Evolutionary conservation across 2,329 filamentous ascomycete genomes (phyloP).

Genomic region (Botryotinia convoluta): DNA sequence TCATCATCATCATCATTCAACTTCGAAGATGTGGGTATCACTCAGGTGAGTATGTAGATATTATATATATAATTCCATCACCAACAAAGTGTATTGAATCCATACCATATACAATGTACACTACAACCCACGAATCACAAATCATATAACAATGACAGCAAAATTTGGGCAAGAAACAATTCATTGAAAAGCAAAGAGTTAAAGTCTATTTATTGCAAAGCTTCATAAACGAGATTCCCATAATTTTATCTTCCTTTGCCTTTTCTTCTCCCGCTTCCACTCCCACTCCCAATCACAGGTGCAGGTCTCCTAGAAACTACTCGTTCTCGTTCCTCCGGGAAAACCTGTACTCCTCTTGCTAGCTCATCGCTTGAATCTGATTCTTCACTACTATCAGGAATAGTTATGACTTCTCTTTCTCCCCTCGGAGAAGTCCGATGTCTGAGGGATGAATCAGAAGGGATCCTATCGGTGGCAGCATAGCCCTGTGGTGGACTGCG

Average conservation of each 20-base stretch:
- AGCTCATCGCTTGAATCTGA: constrained; percentile 34
- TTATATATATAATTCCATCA: too few relatives aligned
- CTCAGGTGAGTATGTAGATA: neutral
- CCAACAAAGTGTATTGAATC: neutral
- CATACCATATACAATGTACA: neutral
- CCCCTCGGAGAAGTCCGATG: constrained; percentile 24
- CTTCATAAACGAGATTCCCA: neutral
- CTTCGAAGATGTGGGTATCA: neutral
- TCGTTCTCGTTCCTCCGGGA: constrained; percentile 28
- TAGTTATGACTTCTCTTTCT: constrained; percentile 25
- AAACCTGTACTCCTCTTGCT: constrained; percentile 35
- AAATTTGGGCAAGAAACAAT: neutral
- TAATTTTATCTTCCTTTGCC: constrained; percentile 25
- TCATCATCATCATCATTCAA: neutral
- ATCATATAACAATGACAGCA: neutral
- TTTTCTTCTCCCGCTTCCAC: constrained; percentile 27
- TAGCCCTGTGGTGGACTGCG: constrained; percentile 30
- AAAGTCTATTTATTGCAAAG: constrained; percentile 1
- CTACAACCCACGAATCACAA: neutral
- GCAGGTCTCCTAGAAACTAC: constrained; percentile 26
- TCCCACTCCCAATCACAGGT: constrained; percentile 22
- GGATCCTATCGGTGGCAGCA: constrained; percentile 25
- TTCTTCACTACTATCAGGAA: constrained; percentile 24
- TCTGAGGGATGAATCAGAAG: constrained; percentile 29
- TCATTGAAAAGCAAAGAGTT: neutral